Evolutionary conservation across 139 green algal genomes (phyloP).

Genomic region (Asterochloris erici): DNA sequence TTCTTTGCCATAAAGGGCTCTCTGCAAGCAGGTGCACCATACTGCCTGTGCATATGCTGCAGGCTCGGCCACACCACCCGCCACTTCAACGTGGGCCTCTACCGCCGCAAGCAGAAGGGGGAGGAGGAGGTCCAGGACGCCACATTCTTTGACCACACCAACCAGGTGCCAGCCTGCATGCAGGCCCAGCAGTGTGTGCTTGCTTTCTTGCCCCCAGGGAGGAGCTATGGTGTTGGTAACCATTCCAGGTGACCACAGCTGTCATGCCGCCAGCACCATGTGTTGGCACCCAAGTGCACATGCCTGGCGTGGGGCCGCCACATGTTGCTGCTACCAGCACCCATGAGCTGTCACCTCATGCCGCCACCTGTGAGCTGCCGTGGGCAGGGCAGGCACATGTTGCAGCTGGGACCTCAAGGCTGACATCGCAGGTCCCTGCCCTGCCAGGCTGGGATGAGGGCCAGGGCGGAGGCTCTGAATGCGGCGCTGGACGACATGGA

Average conservation of each 20-base stretch:
- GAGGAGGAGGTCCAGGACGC: conserved; percentile 60
- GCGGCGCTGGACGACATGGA: conserved; percentile 89
- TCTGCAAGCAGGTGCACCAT: too few species aligned
- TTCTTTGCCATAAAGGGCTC: too few species aligned
- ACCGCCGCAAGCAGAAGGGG: conserved; percentile 61
- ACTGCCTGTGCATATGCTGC: neutral
- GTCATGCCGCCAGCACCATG: too few species aligned
- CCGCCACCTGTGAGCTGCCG: too few species aligned
- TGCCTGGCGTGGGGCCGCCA: too few species aligned
- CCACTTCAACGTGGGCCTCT: conserved; percentile 96
- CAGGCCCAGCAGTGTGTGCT: neutral
- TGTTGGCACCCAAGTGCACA: too few species aligned
- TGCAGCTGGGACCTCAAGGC: too few species aligned
- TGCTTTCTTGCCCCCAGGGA: neutral
- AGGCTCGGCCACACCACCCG: conserved; percentile 88
- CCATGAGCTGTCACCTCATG: too few species aligned
- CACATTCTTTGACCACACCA: conserved; percentile 83
- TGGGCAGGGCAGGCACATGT: too few species aligned
- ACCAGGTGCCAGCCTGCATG: conserved; percentile 40
- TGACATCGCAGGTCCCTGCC: neutral
- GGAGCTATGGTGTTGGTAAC: neutral
- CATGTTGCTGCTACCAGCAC: too few species aligned
- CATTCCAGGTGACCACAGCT: too few species aligned
- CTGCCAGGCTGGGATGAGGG: conserved; percentile 62
- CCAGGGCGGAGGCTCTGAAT: conserved; percentile 65